Evolutionary conservation across 306 rosid genomes (phyloP).

Genomic region (Citrullus colocynthis): DNA sequence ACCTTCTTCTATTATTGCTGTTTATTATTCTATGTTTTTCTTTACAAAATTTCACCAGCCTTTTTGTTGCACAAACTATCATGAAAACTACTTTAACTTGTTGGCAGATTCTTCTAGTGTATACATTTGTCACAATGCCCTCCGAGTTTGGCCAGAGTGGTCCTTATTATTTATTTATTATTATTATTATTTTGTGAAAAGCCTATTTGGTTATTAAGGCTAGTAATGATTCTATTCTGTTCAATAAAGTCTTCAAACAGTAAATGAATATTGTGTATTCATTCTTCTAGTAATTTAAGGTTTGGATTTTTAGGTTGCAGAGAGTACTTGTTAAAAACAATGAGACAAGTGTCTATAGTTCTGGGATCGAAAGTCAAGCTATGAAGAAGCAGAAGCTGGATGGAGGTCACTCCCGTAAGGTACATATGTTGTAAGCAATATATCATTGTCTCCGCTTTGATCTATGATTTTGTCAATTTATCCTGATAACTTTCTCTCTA

Average conservation of each 20-base stretch:
- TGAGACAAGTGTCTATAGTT: conserved; percentile 31
- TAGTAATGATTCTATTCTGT: background rate
- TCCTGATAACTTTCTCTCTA: background rate
- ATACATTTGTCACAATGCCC: background rate
- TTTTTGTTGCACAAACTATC: conserved; percentile 5
- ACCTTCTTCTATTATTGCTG: background rate
- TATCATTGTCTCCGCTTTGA: background rate
- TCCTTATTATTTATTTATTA: background rate
- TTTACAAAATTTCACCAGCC: conserved; percentile 10
- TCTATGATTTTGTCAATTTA: background rate
- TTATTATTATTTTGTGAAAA: background rate
- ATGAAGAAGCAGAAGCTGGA: conserved; percentile 87
- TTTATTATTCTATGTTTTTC: background rate
- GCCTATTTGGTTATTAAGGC: background rate
- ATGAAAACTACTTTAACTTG: background rate
- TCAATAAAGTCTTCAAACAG: background rate
- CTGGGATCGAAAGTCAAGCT: conserved; percentile 69
- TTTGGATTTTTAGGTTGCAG: conserved; percentile 41
- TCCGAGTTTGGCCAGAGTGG: background rate
- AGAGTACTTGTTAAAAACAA: conserved; percentile 31
- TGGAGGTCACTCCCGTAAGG: conserved; percentile 70
- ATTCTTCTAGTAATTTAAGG: conserved; percentile 6
- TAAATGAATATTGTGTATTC: background rate
- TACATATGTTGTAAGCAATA: conserved; percentile 15
- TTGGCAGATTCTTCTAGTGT: background rate